A percentile compares a stretch with the other conserved stretches of the same genome.
Evolutionary conservation across 768 basidiomycete genomes (phyloP).

Genomic region (Hygrophorus russula): DNA sequence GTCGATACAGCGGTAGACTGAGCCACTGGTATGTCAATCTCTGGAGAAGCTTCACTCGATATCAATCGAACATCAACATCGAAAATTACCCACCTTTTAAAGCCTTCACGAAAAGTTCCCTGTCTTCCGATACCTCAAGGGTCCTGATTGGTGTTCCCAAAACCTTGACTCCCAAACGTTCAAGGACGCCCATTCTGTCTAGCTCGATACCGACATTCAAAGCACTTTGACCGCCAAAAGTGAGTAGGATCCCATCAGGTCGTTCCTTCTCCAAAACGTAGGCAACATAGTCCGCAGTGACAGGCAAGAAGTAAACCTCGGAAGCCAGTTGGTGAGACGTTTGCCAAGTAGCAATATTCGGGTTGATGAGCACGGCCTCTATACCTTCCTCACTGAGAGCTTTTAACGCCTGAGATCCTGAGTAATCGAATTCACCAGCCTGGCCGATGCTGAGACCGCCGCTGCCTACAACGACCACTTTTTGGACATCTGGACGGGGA

Average conservation of each 20-base stretch:
- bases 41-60: conserved; percentile 27
- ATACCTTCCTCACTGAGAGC: conserved; percentile 94
- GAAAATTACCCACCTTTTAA: conserved; percentile 61
- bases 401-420: conserved; percentile 97
- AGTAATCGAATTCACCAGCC: conserved; percentile 99
- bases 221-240: conserved; percentile 97
- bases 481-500: conserved; percentile 83
- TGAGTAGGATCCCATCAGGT: conserved; percentile 93
- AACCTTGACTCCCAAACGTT: conserved; percentile 86
- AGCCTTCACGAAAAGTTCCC: conserved; percentile 92
- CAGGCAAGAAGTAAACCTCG: conserved; percentile 94
- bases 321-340: conserved; percentile 95
- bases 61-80: background rate
- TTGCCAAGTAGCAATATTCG: conserved; percentile 99
- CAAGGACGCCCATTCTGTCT: conserved; percentile 92
- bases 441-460: conserved; percentile 97
- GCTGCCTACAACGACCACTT: conserved; percentile 92
- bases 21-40: conserved; percentile 94
- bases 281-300: conserved; percentile 95
- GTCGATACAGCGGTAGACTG: conserved; percentile 95
- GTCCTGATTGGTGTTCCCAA: conserved; percentile 93
- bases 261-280: conserved; percentile 98
- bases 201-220: conserved; percentile 95
- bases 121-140: conserved; percentile 93
- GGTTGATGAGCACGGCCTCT: conserved; percentile 91